A percentile compares a stretch with the other conserved stretches of the same genome.
Conservation (phyloP, 768 basidiomycete genomes). For the Lanmaoa rubissima region DNA sequence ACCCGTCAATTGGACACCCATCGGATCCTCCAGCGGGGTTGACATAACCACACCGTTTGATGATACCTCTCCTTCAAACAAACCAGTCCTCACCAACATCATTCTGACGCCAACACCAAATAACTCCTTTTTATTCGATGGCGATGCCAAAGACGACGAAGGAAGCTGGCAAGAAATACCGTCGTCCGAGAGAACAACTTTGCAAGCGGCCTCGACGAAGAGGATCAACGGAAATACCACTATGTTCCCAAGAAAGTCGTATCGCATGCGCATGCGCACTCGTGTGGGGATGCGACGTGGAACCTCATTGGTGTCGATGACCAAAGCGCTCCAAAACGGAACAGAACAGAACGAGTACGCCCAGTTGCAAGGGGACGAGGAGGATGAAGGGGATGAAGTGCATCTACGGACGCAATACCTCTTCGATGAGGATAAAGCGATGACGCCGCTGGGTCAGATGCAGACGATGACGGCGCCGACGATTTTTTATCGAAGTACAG, state of each 20-base stretch:
- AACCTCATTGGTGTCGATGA: slow-evolving; percentile 82
- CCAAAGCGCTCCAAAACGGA: slow-evolving; percentile 75
- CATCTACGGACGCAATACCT: slow-evolving; percentile 92
- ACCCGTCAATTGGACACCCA: neutral
- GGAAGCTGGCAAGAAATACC: slow-evolving; percentile 94
- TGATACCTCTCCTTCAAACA: slow-evolving; percentile 5
- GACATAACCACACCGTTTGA: neutral
- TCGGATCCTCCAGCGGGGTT: too few relatives aligned
- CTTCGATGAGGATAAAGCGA: slow-evolving; percentile 97
- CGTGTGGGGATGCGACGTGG: slow-evolving; percentile 77
- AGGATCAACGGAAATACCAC: slow-evolving; percentile 82
- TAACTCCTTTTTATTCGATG: slow-evolving; percentile 26
- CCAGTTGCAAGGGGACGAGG: slow-evolving; percentile 81
- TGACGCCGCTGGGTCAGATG: slow-evolving; percentile 99
- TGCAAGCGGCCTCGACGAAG: slow-evolving; percentile 73
- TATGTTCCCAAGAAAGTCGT: slow-evolving; percentile 52
- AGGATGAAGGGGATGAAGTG: slow-evolving; percentile 92
- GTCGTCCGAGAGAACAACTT: slow-evolving; percentile 70
- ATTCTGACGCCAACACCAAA: slow-evolving; percentile 19
- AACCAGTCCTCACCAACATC: neutral
- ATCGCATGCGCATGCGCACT: slow-evolving; percentile 27
- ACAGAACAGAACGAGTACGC: slow-evolving; percentile 89
- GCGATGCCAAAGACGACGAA: slow-evolving; percentile 66
- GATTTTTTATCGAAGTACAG: slow-evolving; percentile 92
- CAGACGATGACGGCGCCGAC: slow-evolving; percentile 71